Percentiles rank a stretch among this genome's conserved stretches.
Conservation (phyloP, 306 rosid species). For the Medicago arabica region DNA sequence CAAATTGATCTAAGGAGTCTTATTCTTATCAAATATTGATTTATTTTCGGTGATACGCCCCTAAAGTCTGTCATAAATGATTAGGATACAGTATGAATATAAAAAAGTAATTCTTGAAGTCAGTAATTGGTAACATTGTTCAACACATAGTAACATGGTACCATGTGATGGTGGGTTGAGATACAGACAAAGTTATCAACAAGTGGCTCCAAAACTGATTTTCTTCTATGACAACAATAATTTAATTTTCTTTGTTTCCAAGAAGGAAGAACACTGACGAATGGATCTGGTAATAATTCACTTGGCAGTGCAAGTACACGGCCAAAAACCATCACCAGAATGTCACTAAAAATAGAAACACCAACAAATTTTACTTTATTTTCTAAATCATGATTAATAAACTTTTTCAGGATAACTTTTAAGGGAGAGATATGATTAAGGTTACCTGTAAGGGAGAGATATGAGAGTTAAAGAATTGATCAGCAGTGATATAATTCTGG, state of each 20-base stretch:
- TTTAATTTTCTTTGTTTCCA: constrained; percentile 20
- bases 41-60: background rate
- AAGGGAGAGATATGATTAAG: constrained; percentile 61
- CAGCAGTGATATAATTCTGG: constrained; percentile 56
- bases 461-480: constrained; percentile 69
- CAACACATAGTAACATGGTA: constrained; percentile 41
- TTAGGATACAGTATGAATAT: background rate
- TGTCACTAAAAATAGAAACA: background rate
- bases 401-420: no score
- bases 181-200: constrained; percentile 4
- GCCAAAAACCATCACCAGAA: constrained; percentile 10
- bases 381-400: background rate
- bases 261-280: background rate
- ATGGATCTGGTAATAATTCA: constrained; percentile 5
- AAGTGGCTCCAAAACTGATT: background rate
- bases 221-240: background rate
- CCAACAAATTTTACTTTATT: background rate
- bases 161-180: constrained; percentile 47
- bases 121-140: background rate
- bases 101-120: background rate
- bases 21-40: background rate
- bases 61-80: background rate
- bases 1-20: no score
- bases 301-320: background rate
- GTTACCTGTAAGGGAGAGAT: constrained; percentile 84